Evolutionary conservation across 805 yeast genomes (phyloP).

Genomic region (Ogataea chonburiensis): DNA sequence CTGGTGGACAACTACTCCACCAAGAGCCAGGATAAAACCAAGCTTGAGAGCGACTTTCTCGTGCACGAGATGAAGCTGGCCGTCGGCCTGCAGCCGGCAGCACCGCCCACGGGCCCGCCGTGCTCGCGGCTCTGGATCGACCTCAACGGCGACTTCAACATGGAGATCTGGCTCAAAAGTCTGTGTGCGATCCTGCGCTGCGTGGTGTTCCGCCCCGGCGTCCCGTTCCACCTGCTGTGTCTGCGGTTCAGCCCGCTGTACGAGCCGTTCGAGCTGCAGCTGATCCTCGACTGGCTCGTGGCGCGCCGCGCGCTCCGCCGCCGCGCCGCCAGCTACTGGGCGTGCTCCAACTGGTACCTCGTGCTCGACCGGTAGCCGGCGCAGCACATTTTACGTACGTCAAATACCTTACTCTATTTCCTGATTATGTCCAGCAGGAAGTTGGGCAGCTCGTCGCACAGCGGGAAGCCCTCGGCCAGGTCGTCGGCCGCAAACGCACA

Average conservation of each 20-base stretch:
- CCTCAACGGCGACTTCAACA: conserved; percentile 57
- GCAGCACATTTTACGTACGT: too few relatives aligned
- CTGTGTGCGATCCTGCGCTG: conserved; percentile 46
- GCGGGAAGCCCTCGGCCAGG: conserved; percentile 21
- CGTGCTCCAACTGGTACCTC: conserved; percentile 44
- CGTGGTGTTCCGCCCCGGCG: conserved; percentile 57
- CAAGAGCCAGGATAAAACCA: conserved; percentile 66
- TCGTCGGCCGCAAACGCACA: conserved; percentile 39
- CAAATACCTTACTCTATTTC: conserved; percentile 8
- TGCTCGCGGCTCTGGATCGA: conserved; percentile 75
- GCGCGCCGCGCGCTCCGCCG: conserved; percentile 40
- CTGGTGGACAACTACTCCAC: conserved; percentile 70
- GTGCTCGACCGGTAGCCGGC: conserved; percentile 11
- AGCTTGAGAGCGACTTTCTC: conserved; percentile 62
- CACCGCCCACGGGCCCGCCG: conserved; percentile 59
- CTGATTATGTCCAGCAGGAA: conserved; percentile 20
- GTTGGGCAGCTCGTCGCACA: conserved; percentile 21
- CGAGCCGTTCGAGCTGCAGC: conserved; percentile 39
- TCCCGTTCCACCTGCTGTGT: conserved; percentile 29
- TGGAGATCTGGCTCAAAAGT: conserved; percentile 57
- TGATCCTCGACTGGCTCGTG: conserved; percentile 46
- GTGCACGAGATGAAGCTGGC: conserved; percentile 29
- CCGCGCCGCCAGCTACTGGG: conserved; percentile 42
- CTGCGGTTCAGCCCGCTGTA: conserved; percentile 31
- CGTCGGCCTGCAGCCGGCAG: conserved; percentile 23